Evolutionary conservation across 495 filamentous ascomycete species (phyloP), one percentile per base, ranked within the genome.

Genomic region (Lasiosphaeriaceae sp.): DNA sequence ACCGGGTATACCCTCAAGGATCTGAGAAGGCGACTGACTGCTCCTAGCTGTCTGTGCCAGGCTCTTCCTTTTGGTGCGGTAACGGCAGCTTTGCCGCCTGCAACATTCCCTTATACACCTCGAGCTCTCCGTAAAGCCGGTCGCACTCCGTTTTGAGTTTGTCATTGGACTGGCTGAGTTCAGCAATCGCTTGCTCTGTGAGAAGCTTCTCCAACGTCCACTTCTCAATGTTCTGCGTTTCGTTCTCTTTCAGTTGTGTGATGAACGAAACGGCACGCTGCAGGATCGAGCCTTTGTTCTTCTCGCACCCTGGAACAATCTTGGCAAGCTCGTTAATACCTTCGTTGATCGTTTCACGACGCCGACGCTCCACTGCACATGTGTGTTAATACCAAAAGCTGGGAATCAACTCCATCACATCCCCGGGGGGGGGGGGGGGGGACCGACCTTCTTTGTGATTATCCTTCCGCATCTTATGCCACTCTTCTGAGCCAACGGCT

Each of bases 301-400:
- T 98, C 72, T 98, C 94, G 66, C 94, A 98, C 35, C 92, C 92
- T 2, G 94, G 94, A 0, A 98, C 94, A 52, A 98, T 93, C 72
- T 96, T 96, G 51, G 95, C 89, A 41, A 98, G 86, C 73, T 98
- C 93, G 66, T 97, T 97, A 66, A 98, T 98, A 49, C 94, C 94
- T 73, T 98, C 94, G 68, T 98, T 98, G 71, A 98, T 98, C 4
- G 95, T 97, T 71, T 98, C 94, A 58, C 94, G 90, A 37, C 94
- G 94, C 47, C 94, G 92, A 52, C 94, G 90, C 74, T 98, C 94
- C 59, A 98, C 94, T 98, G 58, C 2, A 57, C 17, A 39, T 26
- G 41, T 47, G 6, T 21, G 35, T 55, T 61, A 55, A 69, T 47
- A 43, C 39, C 5, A 14, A 16, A 12, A n/a, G n/a, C n/a, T n/a